Evolutionary conservation across 2,329 filamentous ascomycete species (phyloP).

Genomic region (Neurospora sp.): DNA sequence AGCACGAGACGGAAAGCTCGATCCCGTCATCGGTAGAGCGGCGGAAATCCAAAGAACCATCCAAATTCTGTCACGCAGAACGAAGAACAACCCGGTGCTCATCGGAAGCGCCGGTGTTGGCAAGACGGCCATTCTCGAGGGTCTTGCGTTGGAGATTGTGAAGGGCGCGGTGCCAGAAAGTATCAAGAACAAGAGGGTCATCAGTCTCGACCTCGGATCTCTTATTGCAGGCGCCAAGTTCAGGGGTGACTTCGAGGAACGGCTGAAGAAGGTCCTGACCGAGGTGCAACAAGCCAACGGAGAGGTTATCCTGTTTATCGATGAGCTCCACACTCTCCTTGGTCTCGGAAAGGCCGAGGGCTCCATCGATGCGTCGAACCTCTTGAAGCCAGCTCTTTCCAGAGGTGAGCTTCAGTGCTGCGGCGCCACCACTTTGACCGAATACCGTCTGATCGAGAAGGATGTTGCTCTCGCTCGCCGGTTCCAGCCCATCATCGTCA

Average conservation of each 20-base stretch:
- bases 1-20: constrained; percentile 81
- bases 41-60: constrained; percentile 89
- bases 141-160: constrained; percentile 81
- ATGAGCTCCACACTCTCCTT: constrained; percentile 84
- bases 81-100: constrained; percentile 94
- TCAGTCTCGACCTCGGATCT: constrained; percentile 79
- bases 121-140: constrained; percentile 89
- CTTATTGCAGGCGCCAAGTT: constrained; percentile 95
- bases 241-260: constrained; percentile 90
- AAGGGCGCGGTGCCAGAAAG: constrained; percentile 90
- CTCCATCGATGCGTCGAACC: constrained; percentile 90
- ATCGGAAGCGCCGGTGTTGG: constrained; percentile 87
- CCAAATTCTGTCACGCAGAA: constrained; percentile 82
- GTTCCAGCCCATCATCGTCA: constrained; percentile 92
- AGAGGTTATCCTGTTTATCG: constrained; percentile 87
- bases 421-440: constrained; percentile 84
- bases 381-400: constrained; percentile 88
- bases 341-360: constrained; percentile 93
- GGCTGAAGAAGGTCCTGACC: constrained; percentile 80
- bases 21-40: constrained; percentile 91
- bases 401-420: constrained; percentile 91
- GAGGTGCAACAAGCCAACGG: constrained; percentile 87
- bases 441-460: constrained; percentile 92
- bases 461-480: constrained; percentile 85
- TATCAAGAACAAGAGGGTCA: constrained; percentile 86